Conservation (phyloP, 352 stramenopile species). For the Pythium vanterpoolii region DNA sequence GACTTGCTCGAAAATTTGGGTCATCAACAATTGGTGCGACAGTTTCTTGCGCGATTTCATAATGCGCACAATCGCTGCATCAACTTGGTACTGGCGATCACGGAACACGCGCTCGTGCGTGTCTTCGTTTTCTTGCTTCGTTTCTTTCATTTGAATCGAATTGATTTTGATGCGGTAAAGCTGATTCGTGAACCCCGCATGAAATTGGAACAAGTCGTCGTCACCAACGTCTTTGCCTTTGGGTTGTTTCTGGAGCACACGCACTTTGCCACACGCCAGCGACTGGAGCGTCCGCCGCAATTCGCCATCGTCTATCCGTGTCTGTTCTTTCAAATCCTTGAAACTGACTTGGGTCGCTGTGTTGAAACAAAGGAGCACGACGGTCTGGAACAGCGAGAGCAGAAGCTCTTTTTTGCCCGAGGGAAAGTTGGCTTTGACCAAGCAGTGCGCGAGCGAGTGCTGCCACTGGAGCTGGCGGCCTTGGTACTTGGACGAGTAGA, state of each 20-base stretch:
- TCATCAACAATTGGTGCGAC: slow-evolving; percentile 94
- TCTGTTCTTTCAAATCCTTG: slow-evolving; percentile 85
- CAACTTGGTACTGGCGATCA: slow-evolving; percentile 92
- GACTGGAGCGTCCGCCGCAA: slow-evolving; percentile 87
- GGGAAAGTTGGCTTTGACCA: slow-evolving; percentile 85
- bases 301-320: slow-evolving; percentile 88
- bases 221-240: slow-evolving; percentile 87
- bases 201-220: slow-evolving; percentile 85
- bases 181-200: slow-evolving; percentile 82
- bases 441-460: slow-evolving; percentile 85
- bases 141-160: slow-evolving; percentile 94
- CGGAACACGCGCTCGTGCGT: slow-evolving; percentile 93
- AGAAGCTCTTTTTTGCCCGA: slow-evolving; percentile 82
- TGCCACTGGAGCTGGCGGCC: slow-evolving; percentile 90
- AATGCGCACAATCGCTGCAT: slow-evolving; percentile 97
- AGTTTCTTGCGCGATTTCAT: slow-evolving; percentile 99
- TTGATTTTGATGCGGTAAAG: slow-evolving; percentile 94
- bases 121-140: slow-evolving; percentile 91
- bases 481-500: slow-evolving; percentile 88
- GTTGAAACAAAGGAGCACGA: slow-evolving; percentile 88
- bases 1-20: slow-evolving; percentile 95
- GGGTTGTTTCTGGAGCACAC: slow-evolving; percentile 84
- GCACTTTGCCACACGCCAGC: slow-evolving; percentile 87
- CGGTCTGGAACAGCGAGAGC: slow-evolving; percentile 86
- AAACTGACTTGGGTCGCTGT: slow-evolving; percentile 58